A percentile compares a stretch with the other conserved stretches of the same genome.
These are phyloP conservation scores for Asterella californica DNA, from an alignment of 225 moss, liverwort and hornwort genomes.

Conservation along the genomic window DNA sequence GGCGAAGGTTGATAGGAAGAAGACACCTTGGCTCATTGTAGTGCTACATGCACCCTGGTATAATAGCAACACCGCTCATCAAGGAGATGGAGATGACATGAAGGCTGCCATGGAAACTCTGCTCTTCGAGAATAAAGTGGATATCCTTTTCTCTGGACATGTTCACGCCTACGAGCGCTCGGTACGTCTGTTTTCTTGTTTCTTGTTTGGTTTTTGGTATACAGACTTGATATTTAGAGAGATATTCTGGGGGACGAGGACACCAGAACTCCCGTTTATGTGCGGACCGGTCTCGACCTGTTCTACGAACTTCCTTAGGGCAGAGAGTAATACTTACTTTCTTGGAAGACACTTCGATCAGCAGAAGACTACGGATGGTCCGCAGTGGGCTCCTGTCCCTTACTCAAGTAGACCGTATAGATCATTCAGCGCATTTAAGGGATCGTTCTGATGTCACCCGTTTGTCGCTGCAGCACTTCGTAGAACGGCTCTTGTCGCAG, in stretches of 20 bases:
- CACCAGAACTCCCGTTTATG: background rate
- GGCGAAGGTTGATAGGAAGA: slow-evolving; percentile 42
- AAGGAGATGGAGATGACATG: slow-evolving; percentile 50
- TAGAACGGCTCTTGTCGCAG: too few species aligned
- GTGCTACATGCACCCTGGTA: slow-evolving; percentile 56
- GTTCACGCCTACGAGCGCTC: slow-evolving; percentile 53
- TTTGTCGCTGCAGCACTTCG: too few species aligned
- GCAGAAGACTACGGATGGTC: too few species aligned
- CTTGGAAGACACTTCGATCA: too few species aligned
- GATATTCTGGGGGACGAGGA: background rate
- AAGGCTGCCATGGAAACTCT: slow-evolving; percentile 46
- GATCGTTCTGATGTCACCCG: too few species aligned
- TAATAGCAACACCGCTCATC: slow-evolving; percentile 50
- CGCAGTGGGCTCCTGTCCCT: too few species aligned
- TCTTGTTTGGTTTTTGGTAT: background rate
- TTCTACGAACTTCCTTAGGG: too few species aligned
- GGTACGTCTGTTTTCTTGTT: slow-evolving; percentile 26
- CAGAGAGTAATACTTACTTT: too few species aligned
- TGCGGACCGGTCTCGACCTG: background rate
- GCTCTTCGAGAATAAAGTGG: slow-evolving; percentile 41
- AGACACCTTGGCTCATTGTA: slow-evolving; percentile 49
- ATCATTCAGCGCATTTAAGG: too few species aligned
- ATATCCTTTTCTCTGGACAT: slow-evolving; percentile 52
- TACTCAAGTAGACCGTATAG: too few species aligned
- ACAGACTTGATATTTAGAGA: background rate